Conservation (phyloP, 371 early-diverging fungal species). For the Mucor saturninus region DNA sequence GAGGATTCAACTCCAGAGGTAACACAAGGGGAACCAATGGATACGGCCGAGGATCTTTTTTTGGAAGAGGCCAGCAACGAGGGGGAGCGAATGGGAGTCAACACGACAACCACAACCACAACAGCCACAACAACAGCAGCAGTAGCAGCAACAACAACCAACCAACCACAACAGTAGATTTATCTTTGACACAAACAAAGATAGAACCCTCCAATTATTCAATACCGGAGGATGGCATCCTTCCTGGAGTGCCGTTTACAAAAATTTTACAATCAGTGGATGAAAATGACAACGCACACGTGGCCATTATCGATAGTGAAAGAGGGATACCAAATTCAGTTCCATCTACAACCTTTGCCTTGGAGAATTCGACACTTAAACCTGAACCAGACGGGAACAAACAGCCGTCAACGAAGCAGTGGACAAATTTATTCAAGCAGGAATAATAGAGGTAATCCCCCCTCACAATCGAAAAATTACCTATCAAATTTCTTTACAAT, state of each 20-base stretch:
- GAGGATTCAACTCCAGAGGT: too few relatives aligned
- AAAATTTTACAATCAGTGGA: constrained; percentile 5
- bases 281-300: neutral
- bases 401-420: neutral
- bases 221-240: neutral
- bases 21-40: too few relatives aligned
- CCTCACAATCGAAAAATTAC: neutral
- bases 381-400: neutral
- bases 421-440: constrained; percentile 10
- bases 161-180: too few relatives aligned
- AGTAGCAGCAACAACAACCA: too few relatives aligned
- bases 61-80: too few relatives aligned
- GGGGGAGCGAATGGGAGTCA: too few relatives aligned
- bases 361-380: constrained; percentile 1
- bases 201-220: too few relatives aligned
- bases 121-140: too few relatives aligned
- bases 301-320: constrained; percentile 4
- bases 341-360: neutral
- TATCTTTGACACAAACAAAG: too few relatives aligned
- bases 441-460: constrained; percentile 3
- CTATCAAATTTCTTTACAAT: too few relatives aligned
- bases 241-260: constrained; percentile 4
- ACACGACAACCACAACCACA: neutral
- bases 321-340: constrained; percentile 10
- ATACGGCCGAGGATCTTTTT: too few relatives aligned